Evolutionary conservation across 2,329 filamentous ascomycete species (phyloP).

Genomic region (Sporothrix dimorphospora): DNA sequence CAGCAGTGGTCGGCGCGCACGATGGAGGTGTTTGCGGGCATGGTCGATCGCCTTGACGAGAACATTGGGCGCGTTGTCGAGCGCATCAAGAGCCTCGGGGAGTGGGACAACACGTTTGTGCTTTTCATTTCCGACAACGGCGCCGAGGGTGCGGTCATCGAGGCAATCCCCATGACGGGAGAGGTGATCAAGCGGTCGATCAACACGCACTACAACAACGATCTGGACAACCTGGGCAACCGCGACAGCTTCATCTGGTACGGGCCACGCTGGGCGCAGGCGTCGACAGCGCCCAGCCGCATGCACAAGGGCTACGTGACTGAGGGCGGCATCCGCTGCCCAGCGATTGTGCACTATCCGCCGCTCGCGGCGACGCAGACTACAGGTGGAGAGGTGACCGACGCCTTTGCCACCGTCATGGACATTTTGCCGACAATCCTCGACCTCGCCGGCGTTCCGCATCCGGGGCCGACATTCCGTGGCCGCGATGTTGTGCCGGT

Average conservation of each 20-base stretch:
- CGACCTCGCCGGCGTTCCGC: constrained; percentile 48
- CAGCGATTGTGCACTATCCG: constrained; percentile 47
- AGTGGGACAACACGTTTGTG: constrained; percentile 60
- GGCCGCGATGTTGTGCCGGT: constrained; percentile 42
- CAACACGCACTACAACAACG: constrained; percentile 56
- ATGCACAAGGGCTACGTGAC: constrained; percentile 45
- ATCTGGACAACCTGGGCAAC: constrained; percentile 58
- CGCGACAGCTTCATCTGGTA: constrained; percentile 62
- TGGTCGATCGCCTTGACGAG: constrained; percentile 65
- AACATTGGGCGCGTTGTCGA: constrained; percentile 64
- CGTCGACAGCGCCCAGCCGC: constrained; percentile 38
- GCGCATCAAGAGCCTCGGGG: constrained; percentile 57
- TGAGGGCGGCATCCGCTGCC: constrained; percentile 55
- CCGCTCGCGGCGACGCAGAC: constrained; percentile 38
- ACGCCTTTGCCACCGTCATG: constrained; percentile 50
- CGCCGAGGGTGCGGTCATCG: constrained; percentile 29
- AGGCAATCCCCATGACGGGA: constrained; percentile 33
- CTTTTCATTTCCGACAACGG: constrained; percentile 32
- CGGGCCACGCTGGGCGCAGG: constrained; percentile 50
- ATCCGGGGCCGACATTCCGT: constrained; percentile 55
- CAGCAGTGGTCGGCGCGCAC: constrained; percentile 43
- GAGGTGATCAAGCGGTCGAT: constrained; percentile 42
- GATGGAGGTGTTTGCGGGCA: constrained; percentile 66
- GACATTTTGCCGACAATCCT: constrained; percentile 51
- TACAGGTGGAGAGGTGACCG: constrained; percentile 31